phyloP scores from a whole-genome alignment of 2,329 filamentous ascomycete species.

The Arachnopeziza araneosa region DNA sequence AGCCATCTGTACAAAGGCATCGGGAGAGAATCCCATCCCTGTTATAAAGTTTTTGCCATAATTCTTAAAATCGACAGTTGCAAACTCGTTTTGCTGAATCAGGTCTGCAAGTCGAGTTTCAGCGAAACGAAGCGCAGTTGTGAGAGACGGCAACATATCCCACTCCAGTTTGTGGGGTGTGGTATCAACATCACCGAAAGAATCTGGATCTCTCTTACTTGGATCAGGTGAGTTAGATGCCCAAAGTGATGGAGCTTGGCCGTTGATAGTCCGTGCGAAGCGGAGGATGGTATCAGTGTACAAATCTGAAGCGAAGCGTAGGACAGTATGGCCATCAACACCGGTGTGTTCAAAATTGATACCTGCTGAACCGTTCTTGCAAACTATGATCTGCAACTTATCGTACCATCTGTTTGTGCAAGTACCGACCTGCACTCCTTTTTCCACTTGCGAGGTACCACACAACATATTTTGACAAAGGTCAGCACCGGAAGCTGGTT shows the following conservation, averaged over 20 bases:
- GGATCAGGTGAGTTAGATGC: conserved; percentile 86
- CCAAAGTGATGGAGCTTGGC: conserved; percentile 87
- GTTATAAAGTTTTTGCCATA: conserved; percentile 99
- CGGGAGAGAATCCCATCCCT: conserved; percentile 91
- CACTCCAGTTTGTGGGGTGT: conserved; percentile 95
- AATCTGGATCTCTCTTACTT: conserved; percentile 82
- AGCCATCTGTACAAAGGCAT: conserved; percentile 98
- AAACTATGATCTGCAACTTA: conserved; percentile 97
- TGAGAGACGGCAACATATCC: conserved; percentile 92
- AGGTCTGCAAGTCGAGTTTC: conserved; percentile 91
- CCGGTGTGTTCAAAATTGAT: conserved; percentile 99
- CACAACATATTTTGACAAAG: conserved; percentile 99
- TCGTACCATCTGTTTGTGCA: conserved; percentile 99
- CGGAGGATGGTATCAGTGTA: conserved; percentile 97
- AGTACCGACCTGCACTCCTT: conserved; percentile 91
- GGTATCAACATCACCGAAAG: conserved; percentile 88
- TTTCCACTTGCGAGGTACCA: conserved; percentile 84
- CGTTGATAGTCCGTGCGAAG: conserved; percentile 93
- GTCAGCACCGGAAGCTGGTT: conserved; percentile 72
- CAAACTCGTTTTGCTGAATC: conserved; percentile 94
- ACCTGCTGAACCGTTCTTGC: conserved; percentile 95
- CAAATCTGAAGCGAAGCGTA: conserved; percentile 91
- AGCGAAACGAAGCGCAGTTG: conserved; percentile 86
- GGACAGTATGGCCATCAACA: conserved; percentile 93
- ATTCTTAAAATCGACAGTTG: conserved; percentile 78